Evolutionary conservation across 495 filamentous ascomycete genomes (phyloP).

Genomic region (Aspergillus conjunctus): DNA sequence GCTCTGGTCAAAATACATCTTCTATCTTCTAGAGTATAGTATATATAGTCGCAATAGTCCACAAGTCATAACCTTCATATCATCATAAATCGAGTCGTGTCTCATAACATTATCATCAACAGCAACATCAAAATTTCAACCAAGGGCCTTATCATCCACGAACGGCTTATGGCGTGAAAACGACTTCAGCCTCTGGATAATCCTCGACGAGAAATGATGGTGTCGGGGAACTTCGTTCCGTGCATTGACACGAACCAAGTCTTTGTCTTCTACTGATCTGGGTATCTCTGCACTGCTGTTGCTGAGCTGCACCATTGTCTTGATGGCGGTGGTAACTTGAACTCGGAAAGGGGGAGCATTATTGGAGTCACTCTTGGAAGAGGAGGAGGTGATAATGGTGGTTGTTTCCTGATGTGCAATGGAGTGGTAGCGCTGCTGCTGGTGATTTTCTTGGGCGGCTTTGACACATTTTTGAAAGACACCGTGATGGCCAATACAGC

Average conservation of each 20-base stretch:
- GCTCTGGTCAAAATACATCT: too few species aligned
- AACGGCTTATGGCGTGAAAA: conserved; percentile 1
- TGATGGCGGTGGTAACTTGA: conserved; percentile 17
- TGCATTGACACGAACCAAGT: conserved; percentile 1
- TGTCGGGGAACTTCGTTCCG: background rate
- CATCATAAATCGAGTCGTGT: background rate
- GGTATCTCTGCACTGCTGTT: background rate
- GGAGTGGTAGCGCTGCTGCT: background rate
- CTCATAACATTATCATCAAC: background rate
- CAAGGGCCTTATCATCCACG: background rate
- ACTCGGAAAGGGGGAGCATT: conserved; percentile 1
- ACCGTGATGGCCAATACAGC: conserved; percentile 23
- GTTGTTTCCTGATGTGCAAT: background rate
- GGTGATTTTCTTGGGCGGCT: conserved; percentile 17
- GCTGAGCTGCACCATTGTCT: conserved; percentile 14
- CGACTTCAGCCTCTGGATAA: background rate
- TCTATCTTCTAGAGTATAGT: too few species aligned
- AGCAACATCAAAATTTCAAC: background rate
- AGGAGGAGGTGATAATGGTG: background rate
- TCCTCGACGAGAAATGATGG: background rate
- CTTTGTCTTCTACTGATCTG: background rate
- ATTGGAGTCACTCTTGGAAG: background rate
- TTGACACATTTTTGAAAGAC: conserved; percentile 21
- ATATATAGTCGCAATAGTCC: too few species aligned
- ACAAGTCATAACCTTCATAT: too few species aligned